A percentile compares a stretch with the other conserved stretches of the same genome.
phyloP scores from a whole-genome alignment of 2,329 filamentous ascomycete species.

The Blastomyces percursus region DNA sequence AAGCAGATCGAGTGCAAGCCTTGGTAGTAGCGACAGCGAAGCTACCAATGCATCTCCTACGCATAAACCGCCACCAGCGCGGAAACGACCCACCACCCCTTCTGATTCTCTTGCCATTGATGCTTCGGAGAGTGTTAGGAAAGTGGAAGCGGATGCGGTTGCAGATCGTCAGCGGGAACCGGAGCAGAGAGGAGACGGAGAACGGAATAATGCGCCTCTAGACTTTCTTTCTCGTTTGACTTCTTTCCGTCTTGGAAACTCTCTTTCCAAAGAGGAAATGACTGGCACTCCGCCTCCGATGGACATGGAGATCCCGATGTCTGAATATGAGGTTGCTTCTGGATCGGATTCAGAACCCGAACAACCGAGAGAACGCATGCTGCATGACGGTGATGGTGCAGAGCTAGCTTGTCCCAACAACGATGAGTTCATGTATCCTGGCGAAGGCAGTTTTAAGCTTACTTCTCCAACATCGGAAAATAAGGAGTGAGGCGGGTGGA shows the following conservation, averaged over 20 bases:
- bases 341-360: background rate
- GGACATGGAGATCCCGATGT: background rate
- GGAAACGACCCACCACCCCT: background rate
- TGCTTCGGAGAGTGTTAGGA: too few species aligned
- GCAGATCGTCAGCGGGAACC: background rate
- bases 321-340: background rate
- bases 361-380: background rate
- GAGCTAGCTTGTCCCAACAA: too few species aligned
- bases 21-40: background rate
- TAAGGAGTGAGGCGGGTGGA: background rate
- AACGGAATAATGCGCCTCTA: background rate
- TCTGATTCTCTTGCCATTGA: background rate
- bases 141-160: background rate
- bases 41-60: background rate
- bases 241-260: background rate
- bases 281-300: background rate
- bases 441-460: background rate
- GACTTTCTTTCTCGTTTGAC: background rate
- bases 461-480: background rate
- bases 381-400: background rate
- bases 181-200: background rate
- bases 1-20: background rate
- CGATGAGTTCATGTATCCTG: background rate
- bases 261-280: background rate
- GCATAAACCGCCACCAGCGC: background rate